Percentiles rank a stretch among this genome's conserved stretches.
These are phyloP conservation scores for Candida vaughaniae DNA, from an alignment of 805 yeast species.

Conservation along the genomic window DNA sequence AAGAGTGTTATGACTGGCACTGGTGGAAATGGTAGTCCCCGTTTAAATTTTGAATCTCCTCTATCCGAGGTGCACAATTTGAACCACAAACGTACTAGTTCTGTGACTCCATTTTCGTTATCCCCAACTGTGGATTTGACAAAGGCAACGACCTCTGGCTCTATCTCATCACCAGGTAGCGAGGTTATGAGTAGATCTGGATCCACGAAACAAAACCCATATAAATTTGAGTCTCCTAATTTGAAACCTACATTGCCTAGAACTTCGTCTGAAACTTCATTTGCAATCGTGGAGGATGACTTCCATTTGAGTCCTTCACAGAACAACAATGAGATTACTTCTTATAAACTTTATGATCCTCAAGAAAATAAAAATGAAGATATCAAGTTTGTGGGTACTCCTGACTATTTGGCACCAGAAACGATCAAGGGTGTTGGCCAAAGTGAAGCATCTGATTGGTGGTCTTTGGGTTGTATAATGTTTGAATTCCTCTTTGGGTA, in stretches of 20 bases:
- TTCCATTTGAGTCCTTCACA: constrained; percentile 30
- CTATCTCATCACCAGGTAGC: constrained; percentile 11
- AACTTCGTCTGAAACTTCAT: constrained; percentile 57
- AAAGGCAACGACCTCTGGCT: constrained; percentile 15
- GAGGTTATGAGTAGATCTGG: constrained; percentile 14
- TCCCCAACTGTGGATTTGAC: constrained; percentile 38
- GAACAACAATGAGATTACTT: constrained; percentile 20
- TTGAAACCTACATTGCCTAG: constrained; percentile 47
- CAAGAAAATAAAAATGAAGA: constrained; percentile 35
- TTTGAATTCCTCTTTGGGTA: constrained; percentile 91
- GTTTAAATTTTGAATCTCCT: constrained; percentile 22
- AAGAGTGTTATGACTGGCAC: constrained; percentile 9
- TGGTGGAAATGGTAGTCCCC: constrained; percentile 3
- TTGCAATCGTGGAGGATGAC: constrained; percentile 55
- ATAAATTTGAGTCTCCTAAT: constrained; percentile 40
- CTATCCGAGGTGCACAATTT: constrained; percentile 15
- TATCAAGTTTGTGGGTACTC: constrained; percentile 89
- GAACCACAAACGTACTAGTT: constrained; percentile 34
- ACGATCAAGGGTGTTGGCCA: constrained; percentile 84
- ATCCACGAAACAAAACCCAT: constrained; percentile 1
- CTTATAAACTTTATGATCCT: constrained; percentile 75
- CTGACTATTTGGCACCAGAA: constrained; percentile 97
- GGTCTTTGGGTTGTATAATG: constrained; percentile 95
- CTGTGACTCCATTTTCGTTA: constrained; percentile 45
- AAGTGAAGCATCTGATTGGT: constrained; percentile 91